These are phyloP conservation scores for Lotus japonicus DNA, from an alignment of 306 rosid genomes.

Conservation along the genomic window DNA sequence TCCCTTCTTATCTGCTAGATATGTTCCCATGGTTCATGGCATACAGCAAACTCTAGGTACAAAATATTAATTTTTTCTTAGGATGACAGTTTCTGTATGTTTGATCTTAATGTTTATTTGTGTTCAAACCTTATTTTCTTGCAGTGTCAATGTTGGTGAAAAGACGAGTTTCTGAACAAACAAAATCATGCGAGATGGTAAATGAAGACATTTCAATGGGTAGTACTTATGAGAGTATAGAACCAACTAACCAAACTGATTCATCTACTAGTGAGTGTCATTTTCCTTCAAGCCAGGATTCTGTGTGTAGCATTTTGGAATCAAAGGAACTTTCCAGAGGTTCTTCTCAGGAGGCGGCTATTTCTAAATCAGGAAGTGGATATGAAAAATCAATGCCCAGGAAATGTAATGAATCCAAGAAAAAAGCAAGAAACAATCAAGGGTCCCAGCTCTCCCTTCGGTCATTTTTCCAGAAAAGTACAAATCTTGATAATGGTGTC, in stretches of 20 bases:
- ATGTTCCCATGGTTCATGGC: conserved; percentile 73
- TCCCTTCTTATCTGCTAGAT: conserved; percentile 79
- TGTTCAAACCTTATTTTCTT: conserved; percentile 15
- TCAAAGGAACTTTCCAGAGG: conserved; percentile 8
- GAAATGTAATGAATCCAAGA: conserved; percentile 36
- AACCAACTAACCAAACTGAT: conserved; percentile 23
- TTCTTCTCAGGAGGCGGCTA: conserved; percentile 25
- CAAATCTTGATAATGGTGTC: conserved; percentile 20
- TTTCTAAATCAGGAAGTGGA: conserved; percentile 17
- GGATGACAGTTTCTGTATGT: not conserved
- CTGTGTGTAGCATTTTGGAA: conserved; percentile 24
- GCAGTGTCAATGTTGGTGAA: conserved; percentile 74
- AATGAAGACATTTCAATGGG: conserved; percentile 2
- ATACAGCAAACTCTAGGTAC: conserved; percentile 84
- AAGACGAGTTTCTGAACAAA: conserved; percentile 28
- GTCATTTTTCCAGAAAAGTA: conserved; percentile 65
- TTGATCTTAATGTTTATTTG: not conserved
- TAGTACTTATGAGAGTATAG: conserved; percentile 25
- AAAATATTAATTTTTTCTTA: conserved; percentile 12
- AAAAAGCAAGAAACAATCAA: conserved; percentile 56
- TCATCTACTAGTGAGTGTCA: conserved; percentile 20
- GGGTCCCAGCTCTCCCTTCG: conserved; percentile 61
- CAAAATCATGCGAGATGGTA: conserved; percentile 11
- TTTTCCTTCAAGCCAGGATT: conserved; percentile 38
- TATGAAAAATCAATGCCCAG: conserved; percentile 14